Conservation (phyloP, 768 basidiomycete genomes). For the Naganishia onofrii region DNA sequence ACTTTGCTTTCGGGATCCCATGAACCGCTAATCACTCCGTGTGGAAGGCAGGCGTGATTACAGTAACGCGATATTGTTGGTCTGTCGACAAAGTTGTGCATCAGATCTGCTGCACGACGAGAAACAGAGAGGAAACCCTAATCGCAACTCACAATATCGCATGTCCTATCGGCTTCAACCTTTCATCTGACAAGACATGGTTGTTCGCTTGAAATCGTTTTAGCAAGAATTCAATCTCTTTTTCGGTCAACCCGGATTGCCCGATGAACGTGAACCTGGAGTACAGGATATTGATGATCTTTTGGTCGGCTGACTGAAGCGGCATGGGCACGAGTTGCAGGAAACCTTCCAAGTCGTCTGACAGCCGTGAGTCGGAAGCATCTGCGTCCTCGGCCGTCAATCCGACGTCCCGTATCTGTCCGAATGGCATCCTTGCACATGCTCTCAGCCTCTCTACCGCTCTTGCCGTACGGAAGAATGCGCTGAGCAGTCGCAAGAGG, state of each 20-base stretch:
- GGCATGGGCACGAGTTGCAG: constrained; percentile 26
- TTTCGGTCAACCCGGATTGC: not conserved
- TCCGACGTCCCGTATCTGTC: constrained; percentile 14
- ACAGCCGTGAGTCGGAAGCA: not conserved
- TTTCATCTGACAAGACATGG: constrained; percentile 31
- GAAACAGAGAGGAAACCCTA: not conserved
- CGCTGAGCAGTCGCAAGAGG: constrained; percentile 9
- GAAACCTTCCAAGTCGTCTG: constrained; percentile 18
- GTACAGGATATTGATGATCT: constrained; percentile 23
- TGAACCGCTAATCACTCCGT: constrained; percentile 6
- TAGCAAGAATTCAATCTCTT: constrained; percentile 26
- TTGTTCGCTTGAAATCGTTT: constrained; percentile 30
- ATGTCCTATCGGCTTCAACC: constrained; percentile 31
- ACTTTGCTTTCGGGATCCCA: constrained; percentile 15
- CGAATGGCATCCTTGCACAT: not conserved
- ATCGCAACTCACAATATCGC: constrained; percentile 31
- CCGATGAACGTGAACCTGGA: not conserved
- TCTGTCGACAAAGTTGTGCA: not conserved
- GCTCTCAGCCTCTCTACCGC: not conserved
- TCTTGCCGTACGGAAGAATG: not conserved
- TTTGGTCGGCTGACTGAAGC: constrained; percentile 9
- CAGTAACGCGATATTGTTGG: constrained; percentile 30
- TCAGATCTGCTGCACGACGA: no score
- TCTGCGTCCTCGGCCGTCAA: constrained; percentile 1
- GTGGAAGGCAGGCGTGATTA: constrained; percentile 30